These are phyloP conservation scores for Didymella lethalis DNA, from an alignment of 2,329 filamentous ascomycete species.

Conservation along the genomic window DNA sequence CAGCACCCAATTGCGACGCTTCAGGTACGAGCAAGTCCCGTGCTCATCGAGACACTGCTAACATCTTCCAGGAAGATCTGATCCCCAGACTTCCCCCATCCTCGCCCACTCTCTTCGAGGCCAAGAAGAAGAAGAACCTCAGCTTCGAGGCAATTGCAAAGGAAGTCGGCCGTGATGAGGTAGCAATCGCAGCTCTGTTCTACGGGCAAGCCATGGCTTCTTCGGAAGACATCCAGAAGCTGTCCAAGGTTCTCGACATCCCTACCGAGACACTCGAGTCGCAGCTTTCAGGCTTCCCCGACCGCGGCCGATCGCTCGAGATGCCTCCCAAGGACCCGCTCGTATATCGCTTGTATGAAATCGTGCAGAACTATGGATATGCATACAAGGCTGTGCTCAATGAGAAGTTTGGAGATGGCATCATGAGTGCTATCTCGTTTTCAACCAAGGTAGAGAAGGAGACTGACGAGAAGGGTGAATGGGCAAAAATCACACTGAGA, in stretches of 20 bases:
- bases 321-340: conserved; percentile 87
- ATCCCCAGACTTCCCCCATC: conserved; percentile 73
- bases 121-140: conserved; percentile 77
- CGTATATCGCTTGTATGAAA: conserved; percentile 91
- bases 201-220: conserved; percentile 85
- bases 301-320: conserved; percentile 78
- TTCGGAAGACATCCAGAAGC: conserved; percentile 70
- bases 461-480: conserved; percentile 81
- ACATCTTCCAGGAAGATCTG: conserved; percentile 64
- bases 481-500: conserved; percentile 83
- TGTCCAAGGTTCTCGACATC: conserved; percentile 71
- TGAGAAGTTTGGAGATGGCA: conserved; percentile 82
- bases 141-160: conserved; percentile 81
- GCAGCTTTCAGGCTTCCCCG: conserved; percentile 76
- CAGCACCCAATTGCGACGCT: conserved; percentile 51
- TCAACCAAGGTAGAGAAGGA: conserved; percentile 94
- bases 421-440: conserved; percentile 96
- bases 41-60: conserved; percentile 10
- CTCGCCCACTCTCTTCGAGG: conserved; percentile 77
- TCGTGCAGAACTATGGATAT: conserved; percentile 96
- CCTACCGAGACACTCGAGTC: conserved; percentile 63
- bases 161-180: conserved; percentile 78
- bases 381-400: conserved; percentile 95
- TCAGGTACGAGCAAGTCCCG: conserved; percentile 36
- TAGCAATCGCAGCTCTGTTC: conserved; percentile 87